Conservation (phyloP, 208 protist genomes). For the Crithidia bombi region DNA sequence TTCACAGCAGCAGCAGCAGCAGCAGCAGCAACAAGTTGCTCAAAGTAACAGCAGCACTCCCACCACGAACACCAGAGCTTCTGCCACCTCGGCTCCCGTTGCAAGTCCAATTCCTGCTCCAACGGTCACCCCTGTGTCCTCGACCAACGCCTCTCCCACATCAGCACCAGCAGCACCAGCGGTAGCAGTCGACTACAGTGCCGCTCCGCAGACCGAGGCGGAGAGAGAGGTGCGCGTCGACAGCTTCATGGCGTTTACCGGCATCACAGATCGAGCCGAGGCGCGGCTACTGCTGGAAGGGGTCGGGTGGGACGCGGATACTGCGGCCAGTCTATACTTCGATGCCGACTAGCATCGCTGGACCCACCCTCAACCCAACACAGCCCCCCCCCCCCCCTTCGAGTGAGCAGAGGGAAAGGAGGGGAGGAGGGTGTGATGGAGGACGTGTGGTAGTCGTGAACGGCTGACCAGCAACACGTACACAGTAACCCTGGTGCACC, state of each 20-base stretch:
- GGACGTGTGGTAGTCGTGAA: no score
- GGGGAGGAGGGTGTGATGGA: no score
- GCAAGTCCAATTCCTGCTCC: neutral
- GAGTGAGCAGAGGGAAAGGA: no score
- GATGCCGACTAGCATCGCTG: neutral
- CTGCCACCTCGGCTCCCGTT: neutral
- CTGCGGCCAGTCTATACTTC: slow-evolving; percentile 36
- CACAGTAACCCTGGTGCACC: no score
- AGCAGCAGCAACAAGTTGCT: neutral
- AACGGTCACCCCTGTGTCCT: neutral
- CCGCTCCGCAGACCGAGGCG: neutral
- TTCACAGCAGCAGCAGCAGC: neutral
- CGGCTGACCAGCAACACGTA: no score
- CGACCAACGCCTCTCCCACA: neutral
- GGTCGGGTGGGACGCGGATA: slow-evolving; percentile 52
- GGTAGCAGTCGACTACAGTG: neutral
- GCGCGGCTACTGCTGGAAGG: slow-evolving; percentile 54
- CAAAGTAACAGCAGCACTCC: neutral
- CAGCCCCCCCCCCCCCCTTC: no score
- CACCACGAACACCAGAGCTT: neutral
- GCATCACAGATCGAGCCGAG: slow-evolving; percentile 19
- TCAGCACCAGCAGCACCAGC: neutral
- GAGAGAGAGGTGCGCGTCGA: slow-evolving; percentile 18
- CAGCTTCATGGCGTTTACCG: slow-evolving; percentile 50
- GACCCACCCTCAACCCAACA: no score